These are phyloP conservation scores for Pseudoscleropodium purum DNA, from an alignment of 225 moss, liverwort and hornwort genomes.

Conservation along the genomic window DNA sequence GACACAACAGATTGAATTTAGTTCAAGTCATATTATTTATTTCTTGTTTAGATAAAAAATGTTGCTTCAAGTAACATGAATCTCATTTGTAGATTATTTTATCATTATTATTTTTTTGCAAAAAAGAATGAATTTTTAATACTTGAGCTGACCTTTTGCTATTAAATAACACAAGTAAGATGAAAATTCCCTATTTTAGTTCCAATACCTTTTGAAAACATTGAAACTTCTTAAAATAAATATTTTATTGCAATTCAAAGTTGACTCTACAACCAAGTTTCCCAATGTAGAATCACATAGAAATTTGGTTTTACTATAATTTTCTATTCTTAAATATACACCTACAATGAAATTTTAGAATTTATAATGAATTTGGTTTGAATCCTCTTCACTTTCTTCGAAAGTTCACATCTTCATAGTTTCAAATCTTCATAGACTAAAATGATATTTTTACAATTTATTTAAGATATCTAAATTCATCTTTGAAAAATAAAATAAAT, in stretches of 20 bases:
- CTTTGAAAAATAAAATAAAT: not conserved
- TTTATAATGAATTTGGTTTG: not conserved
- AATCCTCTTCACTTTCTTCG: not conserved
- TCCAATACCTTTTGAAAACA: not conserved
- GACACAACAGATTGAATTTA: not conserved
- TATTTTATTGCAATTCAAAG: not conserved
- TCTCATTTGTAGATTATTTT: accelerated
- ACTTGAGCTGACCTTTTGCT: not conserved
- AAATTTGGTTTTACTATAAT: not conserved
- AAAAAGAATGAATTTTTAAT: not conserved
- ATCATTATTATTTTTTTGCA: not conserved
- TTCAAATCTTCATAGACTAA: not conserved
- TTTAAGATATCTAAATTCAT: not conserved
- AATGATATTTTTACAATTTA: not conserved
- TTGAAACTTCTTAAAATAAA: not conserved
- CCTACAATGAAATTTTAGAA: not conserved
- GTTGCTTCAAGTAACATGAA: too few relatives aligned
- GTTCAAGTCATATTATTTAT: not conserved
- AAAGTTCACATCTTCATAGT: not conserved
- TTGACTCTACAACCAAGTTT: not conserved
- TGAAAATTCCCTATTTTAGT: not conserved
- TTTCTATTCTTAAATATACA: not conserved
- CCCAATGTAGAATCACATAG: accelerated
- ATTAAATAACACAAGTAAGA: not conserved
- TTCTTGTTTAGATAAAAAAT: not conserved